These are phyloP conservation scores for Coccomyxa sp. DNA, from an alignment of 139 green algal species.

Conservation along the genomic window DNA sequence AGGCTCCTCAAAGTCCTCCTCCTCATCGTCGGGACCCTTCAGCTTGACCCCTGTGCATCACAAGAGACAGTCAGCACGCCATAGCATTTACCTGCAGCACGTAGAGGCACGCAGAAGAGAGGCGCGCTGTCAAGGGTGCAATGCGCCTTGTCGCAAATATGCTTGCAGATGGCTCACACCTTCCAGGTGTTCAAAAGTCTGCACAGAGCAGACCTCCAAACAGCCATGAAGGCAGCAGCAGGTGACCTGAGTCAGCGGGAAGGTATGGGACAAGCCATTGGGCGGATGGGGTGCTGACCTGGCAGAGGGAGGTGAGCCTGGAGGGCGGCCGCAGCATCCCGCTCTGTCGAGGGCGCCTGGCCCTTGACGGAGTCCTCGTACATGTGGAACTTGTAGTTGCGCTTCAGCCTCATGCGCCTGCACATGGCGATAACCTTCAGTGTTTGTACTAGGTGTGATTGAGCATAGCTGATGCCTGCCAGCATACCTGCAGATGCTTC, in stretches of 20 bases:
- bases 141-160: no score
- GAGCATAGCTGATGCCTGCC: no score
- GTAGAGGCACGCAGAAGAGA: no score
- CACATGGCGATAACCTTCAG: not conserved
- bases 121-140: no score
- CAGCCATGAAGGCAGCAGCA: no score
- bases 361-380: conserved; percentile 6
- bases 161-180: no score
- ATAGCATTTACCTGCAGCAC: no score
- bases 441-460: no score
- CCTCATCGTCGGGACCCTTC: not conserved
- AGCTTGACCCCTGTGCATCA: not conserved
- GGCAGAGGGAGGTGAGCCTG: conserved; percentile 2
- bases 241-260: no score
- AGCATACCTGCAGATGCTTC: no score
- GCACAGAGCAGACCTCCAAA: no score
- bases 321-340: not conserved
- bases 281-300: not conserved
- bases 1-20: not conserved
- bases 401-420: conserved; percentile 36
- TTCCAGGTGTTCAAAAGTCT: no score
- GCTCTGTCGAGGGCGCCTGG: not conserved
- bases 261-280: not conserved
- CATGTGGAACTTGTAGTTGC: conserved; percentile 37
- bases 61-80: not conserved